Evolutionary conservation across 345 rosid species (phyloP), one percentile per base, ranked within the genome.

Genomic region (Salix brachista): DNA sequence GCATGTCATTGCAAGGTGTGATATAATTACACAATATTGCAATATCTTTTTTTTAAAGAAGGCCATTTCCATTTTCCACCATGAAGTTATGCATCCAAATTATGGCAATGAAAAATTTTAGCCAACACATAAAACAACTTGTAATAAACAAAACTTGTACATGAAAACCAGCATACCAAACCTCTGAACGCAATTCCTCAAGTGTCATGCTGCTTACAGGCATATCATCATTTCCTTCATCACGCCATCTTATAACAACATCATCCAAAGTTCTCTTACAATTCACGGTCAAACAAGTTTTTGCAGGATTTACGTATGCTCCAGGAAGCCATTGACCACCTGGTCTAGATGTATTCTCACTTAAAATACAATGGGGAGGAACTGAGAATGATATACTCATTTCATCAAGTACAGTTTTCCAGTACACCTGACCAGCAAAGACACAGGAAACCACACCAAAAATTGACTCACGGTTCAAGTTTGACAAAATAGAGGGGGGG

Each of bases 311-410:
- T 75, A 92, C 65, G 76, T 67, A 83, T 32, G 96, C 98, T 72
- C 98, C 98, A 65, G 94, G 98, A 83, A 96, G 91, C 99, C 99
- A 96, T 79, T 85, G 82, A 41, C 94, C 99, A 36, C 98, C 96
- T 3, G 98, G 98, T 26, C 77, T 85, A 75, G 74, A 50, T 39
- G 87, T 71, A 76, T 82, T 71, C 72, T 85, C 90, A 4, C 69
- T 77, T 37, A 91, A 77, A 65, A 96, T 87, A 69, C 89, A 82
- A 42, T 86, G 71, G 1, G 99, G 99, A 87, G 92, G 90, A 14
- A 84, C 85, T 0, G 92, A 87, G 78, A 89, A 93, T 69, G 83
- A 75, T 66, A 92, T 70, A 52, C 78, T 66, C 76, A 96, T 72
- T 86, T 91, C 97, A 77, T 90, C 91, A 70, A 96, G 75, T 17